These are phyloP conservation scores for Blastocladiella britannica DNA, from an alignment of 192 early-diverging fungal genomes.

Conservation along the genomic window DNA sequence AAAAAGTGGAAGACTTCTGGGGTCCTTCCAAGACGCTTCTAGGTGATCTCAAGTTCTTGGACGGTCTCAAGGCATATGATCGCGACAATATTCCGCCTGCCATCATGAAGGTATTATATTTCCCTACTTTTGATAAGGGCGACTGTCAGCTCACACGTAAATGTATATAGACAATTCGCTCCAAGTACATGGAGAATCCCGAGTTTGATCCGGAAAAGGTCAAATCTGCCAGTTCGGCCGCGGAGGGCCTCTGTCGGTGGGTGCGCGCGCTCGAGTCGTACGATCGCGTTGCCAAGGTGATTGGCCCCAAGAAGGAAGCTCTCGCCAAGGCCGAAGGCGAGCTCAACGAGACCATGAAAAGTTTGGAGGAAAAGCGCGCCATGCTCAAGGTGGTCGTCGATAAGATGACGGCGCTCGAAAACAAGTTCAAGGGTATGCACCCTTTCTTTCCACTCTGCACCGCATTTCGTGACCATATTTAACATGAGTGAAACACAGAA, in stretches of 20 bases:
- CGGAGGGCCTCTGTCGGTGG: constrained; percentile 95
- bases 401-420: constrained; percentile 78
- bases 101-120: constrained; percentile 59
- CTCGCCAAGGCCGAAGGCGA: constrained; percentile 56
- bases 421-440: constrained; percentile 85
- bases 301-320: constrained; percentile 86
- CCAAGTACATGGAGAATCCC: constrained; percentile 59
- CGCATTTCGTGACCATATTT: no score
- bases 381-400: constrained; percentile 68
- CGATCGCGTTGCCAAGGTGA: constrained; percentile 71
- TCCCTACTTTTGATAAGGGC: no score
- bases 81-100: constrained; percentile 56
- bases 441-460: no score
- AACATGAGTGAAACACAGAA: no score
- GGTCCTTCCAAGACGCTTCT: constrained; percentile 73
- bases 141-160: no score
- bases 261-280: constrained; percentile 88
- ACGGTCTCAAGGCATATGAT: constrained; percentile 85
- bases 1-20: constrained; percentile 52
- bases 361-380: constrained; percentile 47
- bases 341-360: constrained; percentile 46
- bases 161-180: no score
- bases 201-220: constrained; percentile 83
- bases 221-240: constrained; percentile 95
- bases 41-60: constrained; percentile 87